Evolutionary conservation across 2,329 filamentous ascomycete genomes (phyloP).

Genomic region (Diaporthe aspalathi): DNA sequence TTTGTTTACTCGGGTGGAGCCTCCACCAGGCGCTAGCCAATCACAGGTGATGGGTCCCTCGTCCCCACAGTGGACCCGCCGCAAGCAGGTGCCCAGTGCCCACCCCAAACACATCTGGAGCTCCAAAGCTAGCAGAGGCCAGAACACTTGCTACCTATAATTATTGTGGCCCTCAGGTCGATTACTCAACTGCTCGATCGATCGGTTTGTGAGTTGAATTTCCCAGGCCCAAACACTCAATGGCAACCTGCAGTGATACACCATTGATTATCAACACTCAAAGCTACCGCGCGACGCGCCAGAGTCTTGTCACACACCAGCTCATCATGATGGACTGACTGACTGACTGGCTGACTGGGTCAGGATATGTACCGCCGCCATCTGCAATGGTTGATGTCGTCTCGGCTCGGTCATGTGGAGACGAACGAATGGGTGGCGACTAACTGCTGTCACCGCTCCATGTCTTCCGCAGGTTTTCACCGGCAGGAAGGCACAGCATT

Average conservation of each 20-base stretch:
- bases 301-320: background rate
- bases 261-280: background rate
- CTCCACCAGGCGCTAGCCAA: background rate
- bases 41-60: background rate
- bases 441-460: background rate
- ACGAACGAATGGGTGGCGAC: background rate
- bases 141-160: no score
- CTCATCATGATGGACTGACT: background rate
- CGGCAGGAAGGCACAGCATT: background rate
- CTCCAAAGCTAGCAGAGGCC: background rate
- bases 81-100: no score
- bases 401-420: background rate
- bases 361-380: background rate
- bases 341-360: no score
- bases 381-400: background rate
- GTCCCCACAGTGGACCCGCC: background rate
- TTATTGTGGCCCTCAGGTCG: no score
- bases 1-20: conserved; percentile 30
- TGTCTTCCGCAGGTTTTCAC: background rate
- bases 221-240: no score
- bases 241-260: background rate
- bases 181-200: no score
- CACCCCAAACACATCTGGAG: no score
- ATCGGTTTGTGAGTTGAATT: no score
- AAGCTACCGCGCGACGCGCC: background rate